Evolutionary conservation across 192 early-diverging fungal species (phyloP).

Genomic region (Linnemannia zychae): DNA sequence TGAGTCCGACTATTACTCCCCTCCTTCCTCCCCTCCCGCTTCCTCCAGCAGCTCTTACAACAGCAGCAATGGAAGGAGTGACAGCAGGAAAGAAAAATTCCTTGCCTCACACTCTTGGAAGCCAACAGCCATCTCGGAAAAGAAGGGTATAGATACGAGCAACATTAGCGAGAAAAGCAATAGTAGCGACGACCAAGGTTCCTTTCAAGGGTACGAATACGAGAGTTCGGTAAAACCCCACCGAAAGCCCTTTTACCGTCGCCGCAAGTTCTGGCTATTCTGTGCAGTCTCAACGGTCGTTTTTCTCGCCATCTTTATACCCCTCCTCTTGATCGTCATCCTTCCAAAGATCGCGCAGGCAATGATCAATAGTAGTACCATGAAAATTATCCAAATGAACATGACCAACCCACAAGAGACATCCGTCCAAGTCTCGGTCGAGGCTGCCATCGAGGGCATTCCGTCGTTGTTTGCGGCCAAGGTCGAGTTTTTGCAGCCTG

Average conservation of each 20-base stretch:
- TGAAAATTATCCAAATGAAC: slow-evolving; percentile 47
- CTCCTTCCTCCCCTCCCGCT: slow-evolving; percentile 1
- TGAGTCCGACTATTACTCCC: slow-evolving; percentile 6
- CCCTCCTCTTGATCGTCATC: slow-evolving; percentile 61
- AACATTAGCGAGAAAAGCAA: too few relatives aligned
- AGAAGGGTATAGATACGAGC: background rate
- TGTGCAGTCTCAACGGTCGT: slow-evolving; percentile 54
- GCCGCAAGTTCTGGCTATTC: slow-evolving; percentile 63
- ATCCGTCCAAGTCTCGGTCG: slow-evolving; percentile 34
- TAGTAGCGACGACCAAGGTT: slow-evolving; percentile 3
- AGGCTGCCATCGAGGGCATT: slow-evolving; percentile 48
- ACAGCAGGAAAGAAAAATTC: background rate
- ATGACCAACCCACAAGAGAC: slow-evolving; percentile 54
- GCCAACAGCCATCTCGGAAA: background rate
- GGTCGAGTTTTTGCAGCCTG: slow-evolving; percentile 56
- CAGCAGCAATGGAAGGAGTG: background rate
- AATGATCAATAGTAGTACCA: slow-evolving; percentile 57
- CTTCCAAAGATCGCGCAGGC: slow-evolving; percentile 64
- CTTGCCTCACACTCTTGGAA: background rate
- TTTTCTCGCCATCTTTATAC: slow-evolving; percentile 57
- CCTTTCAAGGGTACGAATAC: slow-evolving; percentile 27
- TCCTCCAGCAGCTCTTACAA: slow-evolving; percentile 10
- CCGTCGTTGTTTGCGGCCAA: slow-evolving; percentile 63
- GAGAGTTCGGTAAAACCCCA: slow-evolving; percentile 33
- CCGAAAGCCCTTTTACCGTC: slow-evolving; percentile 57